These are phyloP conservation scores for Trichophyton schoenleinii DNA, from an alignment of 2,329 filamentous ascomycete species.

Conservation along the genomic window DNA sequence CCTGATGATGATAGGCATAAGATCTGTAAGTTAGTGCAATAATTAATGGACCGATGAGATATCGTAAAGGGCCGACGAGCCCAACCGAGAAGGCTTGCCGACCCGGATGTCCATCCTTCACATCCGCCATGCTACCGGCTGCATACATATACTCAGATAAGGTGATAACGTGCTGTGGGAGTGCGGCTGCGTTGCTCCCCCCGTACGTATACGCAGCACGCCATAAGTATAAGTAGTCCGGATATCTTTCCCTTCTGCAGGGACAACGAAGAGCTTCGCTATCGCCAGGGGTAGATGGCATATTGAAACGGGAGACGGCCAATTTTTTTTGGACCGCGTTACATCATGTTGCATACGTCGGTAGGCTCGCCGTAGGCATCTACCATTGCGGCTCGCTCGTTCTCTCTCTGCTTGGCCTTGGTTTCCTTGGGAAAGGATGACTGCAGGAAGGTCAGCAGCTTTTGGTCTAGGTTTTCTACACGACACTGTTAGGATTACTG, in stretches of 20 bases:
- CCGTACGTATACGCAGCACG: neutral
- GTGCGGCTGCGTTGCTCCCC: neutral
- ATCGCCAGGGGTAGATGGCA: no score
- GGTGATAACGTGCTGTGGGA: no score
- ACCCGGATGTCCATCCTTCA: neutral
- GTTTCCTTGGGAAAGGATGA: constrained; percentile 32
- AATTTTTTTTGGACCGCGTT: neutral
- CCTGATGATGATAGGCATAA: no score
- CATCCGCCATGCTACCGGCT: neutral
- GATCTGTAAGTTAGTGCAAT: no score
- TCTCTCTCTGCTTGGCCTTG: constrained; percentile 34
- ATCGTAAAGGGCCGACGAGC: neutral
- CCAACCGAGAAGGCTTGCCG: neutral
- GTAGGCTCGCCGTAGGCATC: constrained; percentile 57
- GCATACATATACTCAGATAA: neutral
- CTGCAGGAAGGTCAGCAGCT: constrained; percentile 56
- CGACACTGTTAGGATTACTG: neutral
- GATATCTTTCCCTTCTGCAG: neutral
- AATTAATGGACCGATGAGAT: no score
- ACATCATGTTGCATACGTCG: constrained; percentile 23
- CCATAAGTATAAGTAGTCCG: neutral
- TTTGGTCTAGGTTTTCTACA: constrained; percentile 55
- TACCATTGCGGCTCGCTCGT: constrained; percentile 61
- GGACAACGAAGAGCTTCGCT: neutral
- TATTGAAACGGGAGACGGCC: no score